Base-by-base conservation (phyloP, 2,329 filamentous ascomycete species). In the Leptographium flavum region DNA sequence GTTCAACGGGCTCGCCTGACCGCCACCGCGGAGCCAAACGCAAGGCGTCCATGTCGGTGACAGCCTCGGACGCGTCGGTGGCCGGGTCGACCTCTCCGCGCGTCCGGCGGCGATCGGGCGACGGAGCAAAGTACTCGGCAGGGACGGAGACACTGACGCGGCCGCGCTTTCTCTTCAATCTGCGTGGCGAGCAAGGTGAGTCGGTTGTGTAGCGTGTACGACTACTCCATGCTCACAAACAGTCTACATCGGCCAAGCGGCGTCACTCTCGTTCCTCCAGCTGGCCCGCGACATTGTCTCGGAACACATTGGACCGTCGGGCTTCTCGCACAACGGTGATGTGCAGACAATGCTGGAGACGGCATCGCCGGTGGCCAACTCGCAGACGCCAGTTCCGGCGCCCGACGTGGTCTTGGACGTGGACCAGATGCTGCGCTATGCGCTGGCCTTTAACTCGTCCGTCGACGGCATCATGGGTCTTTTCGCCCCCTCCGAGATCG, bases 271-370 rank as follows among this genome's bases (percentile, higher is more conserved):
- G 2, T 51, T 51, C 23, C 45, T 51, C 17, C 47, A 47, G 15
- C 43, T 51, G 22, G 42, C 43, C 4, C 47, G 46, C 9, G 41
- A 47, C 23, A 48, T 47, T 14, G 45, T 51, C 14, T 43, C 30
- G 2, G 38, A 25, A 17, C 47, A 47, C 42, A 47, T 47, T 25
- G 49, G 49, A 5, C 49, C 49, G n/a, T 51, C 49, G 10, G 28
- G 22, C 5, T 51, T 51, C 23, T 49, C 47, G 9, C 44, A 49
- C 38, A 44, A 49, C 19, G 35, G 35, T 7, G 33, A 43, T 5
- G 32, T 43, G 13, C 42, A 43, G 27, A 69, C 39, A 14, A 48
- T 48, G 46, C 35, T 48, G 14, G 46, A 48, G 35, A 32, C 39
- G 10, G 35, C 43, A 6, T 37, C 40, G 4, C 46, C 44, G 3